Evolutionary conservation across 2,329 filamentous ascomycete genomes (phyloP).

Genomic region (Chlorencoelia australis): DNA sequence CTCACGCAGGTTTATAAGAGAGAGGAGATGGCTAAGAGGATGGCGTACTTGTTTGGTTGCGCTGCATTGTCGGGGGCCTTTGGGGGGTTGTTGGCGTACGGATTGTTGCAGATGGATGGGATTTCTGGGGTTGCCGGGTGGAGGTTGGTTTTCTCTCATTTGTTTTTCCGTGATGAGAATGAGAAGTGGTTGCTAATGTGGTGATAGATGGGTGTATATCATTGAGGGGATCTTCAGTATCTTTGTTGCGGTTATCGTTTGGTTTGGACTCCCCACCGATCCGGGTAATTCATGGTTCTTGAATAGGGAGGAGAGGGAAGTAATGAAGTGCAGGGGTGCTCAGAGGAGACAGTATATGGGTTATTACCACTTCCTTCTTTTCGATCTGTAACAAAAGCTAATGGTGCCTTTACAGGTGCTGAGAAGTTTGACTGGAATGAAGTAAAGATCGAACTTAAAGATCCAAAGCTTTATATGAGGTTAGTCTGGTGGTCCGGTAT

Average conservation of each 20-base stretch:
- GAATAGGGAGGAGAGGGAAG: conserved; percentile 35
- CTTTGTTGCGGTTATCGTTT: conserved; percentile 33
- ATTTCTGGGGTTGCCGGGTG: conserved; percentile 34
- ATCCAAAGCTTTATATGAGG: conserved; percentile 40
- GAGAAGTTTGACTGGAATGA: conserved; percentile 42
- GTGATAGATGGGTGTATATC: conserved; percentile 34
- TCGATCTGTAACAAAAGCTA: neutral
- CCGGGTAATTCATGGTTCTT: conserved; percentile 39
- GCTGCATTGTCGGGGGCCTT: conserved; percentile 42
- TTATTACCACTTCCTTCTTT: neutral
- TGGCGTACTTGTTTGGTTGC: conserved; percentile 42
- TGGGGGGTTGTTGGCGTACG: conserved; percentile 45
- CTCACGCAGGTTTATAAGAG: conserved; percentile 45
- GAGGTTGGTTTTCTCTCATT: conserved; percentile 33
- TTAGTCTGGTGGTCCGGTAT: too few species aligned
- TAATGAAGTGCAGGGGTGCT: conserved; percentile 39
- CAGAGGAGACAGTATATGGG: conserved; percentile 34
- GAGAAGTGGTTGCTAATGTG: neutral
- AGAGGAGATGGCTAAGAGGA: conserved; percentile 43
- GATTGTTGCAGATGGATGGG: conserved; percentile 36
- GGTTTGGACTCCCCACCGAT: conserved; percentile 38
- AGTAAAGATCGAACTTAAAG: conserved; percentile 35
- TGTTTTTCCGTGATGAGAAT: neutral
- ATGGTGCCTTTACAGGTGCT: conserved; percentile 17
- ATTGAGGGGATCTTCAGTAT: conserved; percentile 39